Evolutionary conservation across 2,329 filamentous ascomycete genomes (phyloP), one percentile per base, ranked within the genome.

Genomic region (Fusarium praegraminearum): DNA sequence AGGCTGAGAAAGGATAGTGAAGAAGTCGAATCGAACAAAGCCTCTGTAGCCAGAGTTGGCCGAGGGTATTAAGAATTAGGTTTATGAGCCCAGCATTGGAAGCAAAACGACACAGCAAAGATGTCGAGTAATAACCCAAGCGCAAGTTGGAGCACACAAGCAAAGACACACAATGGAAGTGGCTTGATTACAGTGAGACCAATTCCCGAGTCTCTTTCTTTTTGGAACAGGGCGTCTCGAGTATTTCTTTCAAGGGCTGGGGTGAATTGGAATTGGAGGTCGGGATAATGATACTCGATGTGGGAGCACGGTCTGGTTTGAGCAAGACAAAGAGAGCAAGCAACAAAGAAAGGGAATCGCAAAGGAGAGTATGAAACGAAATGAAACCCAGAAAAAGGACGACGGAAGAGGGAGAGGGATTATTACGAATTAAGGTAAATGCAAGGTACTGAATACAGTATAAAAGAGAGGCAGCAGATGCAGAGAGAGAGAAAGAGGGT

Each of bases 31-130:
- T 62, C 56, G 44, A 57, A 36, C 55, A 38, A 62, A 36, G 61
- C 59, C 62, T 62, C 59, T 63, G 57, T 52, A 62, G 64, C 61
- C 62, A 61, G 36, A 43, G 8, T 52, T 58, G 71, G 66, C 65
- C 52, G 47, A 57, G 61, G 62, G 59, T 72, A 76, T 76, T 76
- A 73, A 63, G 54, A 54, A 76, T 76, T 76, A 76, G 70, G 71
- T 76, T 76, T 76, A 76, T 70, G 56, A 71, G 62, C 57, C 64
- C 64, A 68, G 73, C 74, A 75, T 76, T 62, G 57, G 62, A 58
- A 58, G 56, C 61, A 59, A 70, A 59, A 62, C 70, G 72, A 65
- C 62, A 70, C 71, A 58, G 60, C 33, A 53, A 58, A 61, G 50
- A 63, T 68, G 72, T 65, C 72, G 61, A 50, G 69, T 60, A 65